Evolutionary conservation across 768 basidiomycete species (phyloP), one percentile per base, ranked within the genome.

Genomic region (Tylopilus sp.): DNA sequence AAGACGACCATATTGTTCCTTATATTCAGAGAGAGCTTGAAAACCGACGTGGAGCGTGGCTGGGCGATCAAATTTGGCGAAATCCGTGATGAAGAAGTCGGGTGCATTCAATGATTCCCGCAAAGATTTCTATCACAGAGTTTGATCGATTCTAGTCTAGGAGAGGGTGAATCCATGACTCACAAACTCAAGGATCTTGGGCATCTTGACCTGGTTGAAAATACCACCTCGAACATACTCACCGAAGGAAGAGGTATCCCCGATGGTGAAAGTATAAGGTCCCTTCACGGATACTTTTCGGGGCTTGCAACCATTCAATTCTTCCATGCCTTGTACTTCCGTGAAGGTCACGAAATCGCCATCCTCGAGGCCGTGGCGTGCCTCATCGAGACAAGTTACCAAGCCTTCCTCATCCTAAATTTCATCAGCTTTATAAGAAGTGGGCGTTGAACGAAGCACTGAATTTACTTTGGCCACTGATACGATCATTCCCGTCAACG

Each of bases 131-230:
- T 99, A 60, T 3, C 25, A 21, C 18, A 25, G 12, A 60, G 40
- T 59, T 55, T 35, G 40, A 40, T 35, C 40, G 6, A 30, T 35
- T 20, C 23, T 26, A 17, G 0, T 20, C 23, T 26, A 17, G 0
- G 20, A 44, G 35, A 57, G 13, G 33, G 44, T 25, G 17, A 22
- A 12, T 35, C 15, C 22, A 38, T 23, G 3, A 78, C 93, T 64
- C 61, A 98, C 95, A 63, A 98, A 99, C 67, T 93, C 83, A 44
- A 98, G 74, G 44, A 93, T 79, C 73, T 95, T 98, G 10, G 97
- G 97, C 93, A 98, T 95, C 75, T 98, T 99, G 57, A 98, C 94
- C 70, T 99, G 97, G 7, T 91, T 93, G 69, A 98, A 99, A 55
- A 95, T 88, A 33, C 97, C 97, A 22, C 95, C 97, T 25, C 81